Evolutionary conservation across 2,329 filamentous ascomycete genomes (phyloP), one percentile per base, ranked within the genome.

Genomic region (Lecanicillium sp.): DNA sequence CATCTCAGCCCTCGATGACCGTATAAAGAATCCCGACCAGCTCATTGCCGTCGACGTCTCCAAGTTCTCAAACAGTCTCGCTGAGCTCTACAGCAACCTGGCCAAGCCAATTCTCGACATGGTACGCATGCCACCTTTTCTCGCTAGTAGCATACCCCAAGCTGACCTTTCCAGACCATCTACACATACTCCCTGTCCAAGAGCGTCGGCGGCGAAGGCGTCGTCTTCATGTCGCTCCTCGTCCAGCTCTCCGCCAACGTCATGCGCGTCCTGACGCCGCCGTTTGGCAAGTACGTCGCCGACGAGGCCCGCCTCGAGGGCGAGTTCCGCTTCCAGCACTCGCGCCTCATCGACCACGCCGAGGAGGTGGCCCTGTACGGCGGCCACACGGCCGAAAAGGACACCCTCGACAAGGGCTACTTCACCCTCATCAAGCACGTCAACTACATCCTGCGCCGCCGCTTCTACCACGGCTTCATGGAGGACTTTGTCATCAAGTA

Each of bases 401-500:
- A 97, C 58, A 94, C 85, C 0, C 71, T 98, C 38, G 92, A 98
- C 63, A 97, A 97, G 66, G 90, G 92, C 13, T 98, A 98, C 62
- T 98, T 98, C 57, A 98, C 92, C 2, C 72, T 98, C 28, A 98
- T 98, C 68, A 97, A 96, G 65, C 92, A 98, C 63, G 90, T 98
- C 57, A 98, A 98, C 61, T 82, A 94, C 55, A 96, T 97, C 48
- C 66, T 98, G 45, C 77, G 89, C 29, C 74, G 87, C 45, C 79
- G 92, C 35, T 85, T 98, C 59, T 97, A 97, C 60, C 90, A 98
- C 59, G 90, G 89, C n/a, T 83, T 98, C 54, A 96, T 97, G 90
- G 92, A 98, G 59, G 92, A 98, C 60, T 98, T 96, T 61, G 87
- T 97, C 42, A 95, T 98, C 63, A 98, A 98, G 62, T 98, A 98